Evolutionary conservation across 1,284 basidiomycete genomes (phyloP).

Genomic region (Ceratobasidium sp.): DNA sequence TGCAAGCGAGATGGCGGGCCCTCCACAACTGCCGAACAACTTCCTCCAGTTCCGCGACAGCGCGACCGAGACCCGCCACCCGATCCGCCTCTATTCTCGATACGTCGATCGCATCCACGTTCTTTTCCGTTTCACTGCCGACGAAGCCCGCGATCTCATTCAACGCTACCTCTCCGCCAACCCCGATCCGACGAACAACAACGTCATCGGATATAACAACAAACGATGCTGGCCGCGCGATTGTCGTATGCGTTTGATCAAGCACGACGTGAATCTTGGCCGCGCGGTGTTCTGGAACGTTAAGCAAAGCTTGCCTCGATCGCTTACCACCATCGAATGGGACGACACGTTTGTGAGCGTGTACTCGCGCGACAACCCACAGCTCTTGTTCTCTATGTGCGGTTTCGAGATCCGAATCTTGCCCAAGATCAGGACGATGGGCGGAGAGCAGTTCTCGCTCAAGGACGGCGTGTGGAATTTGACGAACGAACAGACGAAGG

Average conservation of each 20-base stretch:
- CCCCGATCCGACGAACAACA: conserved; percentile 98
- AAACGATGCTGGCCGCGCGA: conserved; percentile 99
- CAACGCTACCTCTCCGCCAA: conserved; percentile 97
- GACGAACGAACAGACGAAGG: conserved; percentile 95
- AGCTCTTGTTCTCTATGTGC: conserved; percentile 97
- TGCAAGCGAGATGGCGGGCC: conserved; percentile 96
- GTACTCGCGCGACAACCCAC: conserved; percentile 98
- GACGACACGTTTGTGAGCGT: conserved; percentile 97
- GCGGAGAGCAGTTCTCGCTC: conserved; percentile 95
- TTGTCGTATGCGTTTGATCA: conserved; percentile 98
- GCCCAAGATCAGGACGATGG: conserved; percentile 94
- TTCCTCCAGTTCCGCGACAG: conserved; percentile 96
- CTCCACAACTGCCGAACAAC: conserved; percentile 95
- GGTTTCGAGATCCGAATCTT: conserved; percentile 98
- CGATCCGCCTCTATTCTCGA: conserved; percentile 94
- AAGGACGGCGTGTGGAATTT: conserved; percentile 99
- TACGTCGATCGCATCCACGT: conserved; percentile 95
- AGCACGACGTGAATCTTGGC: conserved; percentile 99
- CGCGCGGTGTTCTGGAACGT: conserved; percentile 99
- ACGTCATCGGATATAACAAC: conserved; percentile 99
- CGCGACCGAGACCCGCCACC: conserved; percentile 91
- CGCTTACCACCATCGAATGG: conserved; percentile 99
- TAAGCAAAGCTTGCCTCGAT: conserved; percentile 95
- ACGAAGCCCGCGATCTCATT: conserved; percentile 97
- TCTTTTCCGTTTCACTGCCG: conserved; percentile 97